These are phyloP conservation scores for Xerocomus brunneocitrinus DNA, from an alignment of 768 basidiomycete species.

Conservation along the genomic window DNA sequence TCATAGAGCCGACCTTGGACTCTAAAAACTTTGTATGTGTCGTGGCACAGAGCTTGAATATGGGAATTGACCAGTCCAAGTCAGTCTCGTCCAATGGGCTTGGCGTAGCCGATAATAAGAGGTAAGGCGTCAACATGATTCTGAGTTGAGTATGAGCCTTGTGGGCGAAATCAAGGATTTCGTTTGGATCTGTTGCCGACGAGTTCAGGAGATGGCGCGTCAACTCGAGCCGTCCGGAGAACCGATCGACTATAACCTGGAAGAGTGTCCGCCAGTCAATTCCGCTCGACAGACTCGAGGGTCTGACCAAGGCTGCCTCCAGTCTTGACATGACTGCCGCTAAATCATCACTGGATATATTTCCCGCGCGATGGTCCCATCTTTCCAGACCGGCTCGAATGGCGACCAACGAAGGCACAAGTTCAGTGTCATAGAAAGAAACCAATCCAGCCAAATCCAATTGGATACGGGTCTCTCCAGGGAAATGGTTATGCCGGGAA, in stretches of 20 bases:
- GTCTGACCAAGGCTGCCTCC: conserved; percentile 4
- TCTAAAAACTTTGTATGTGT: conserved; percentile 16
- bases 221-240: conserved; percentile 26
- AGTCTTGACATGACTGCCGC: background rate
- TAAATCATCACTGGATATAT: conserved; percentile 21
- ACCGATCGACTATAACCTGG: conserved; percentile 29
- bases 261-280: conserved; percentile 30
- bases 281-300: conserved; percentile 18
- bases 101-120: conserved; percentile 10
- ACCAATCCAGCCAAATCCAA: conserved; percentile 31
- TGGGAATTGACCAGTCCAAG: conserved; percentile 23
- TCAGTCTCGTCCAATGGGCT: background rate
- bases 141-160: conserved; percentile 17
- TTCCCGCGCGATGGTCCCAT: conserved; percentile 25
- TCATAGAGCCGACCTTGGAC: conserved; percentile 11
- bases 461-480: conserved; percentile 31
- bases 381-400: conserved; percentile 20
- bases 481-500: conserved; percentile 28
- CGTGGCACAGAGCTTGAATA: conserved; percentile 25
- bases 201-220: conserved; percentile 19
- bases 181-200: background rate
- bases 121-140: conserved; percentile 25
- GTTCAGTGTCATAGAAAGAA: conserved; percentile 32
- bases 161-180: conserved; percentile 1
- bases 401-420: conserved; percentile 26